Evolutionary conservation across 345 rosid species (phyloP).

Genomic region (Eucalyptus urophylla): DNA sequence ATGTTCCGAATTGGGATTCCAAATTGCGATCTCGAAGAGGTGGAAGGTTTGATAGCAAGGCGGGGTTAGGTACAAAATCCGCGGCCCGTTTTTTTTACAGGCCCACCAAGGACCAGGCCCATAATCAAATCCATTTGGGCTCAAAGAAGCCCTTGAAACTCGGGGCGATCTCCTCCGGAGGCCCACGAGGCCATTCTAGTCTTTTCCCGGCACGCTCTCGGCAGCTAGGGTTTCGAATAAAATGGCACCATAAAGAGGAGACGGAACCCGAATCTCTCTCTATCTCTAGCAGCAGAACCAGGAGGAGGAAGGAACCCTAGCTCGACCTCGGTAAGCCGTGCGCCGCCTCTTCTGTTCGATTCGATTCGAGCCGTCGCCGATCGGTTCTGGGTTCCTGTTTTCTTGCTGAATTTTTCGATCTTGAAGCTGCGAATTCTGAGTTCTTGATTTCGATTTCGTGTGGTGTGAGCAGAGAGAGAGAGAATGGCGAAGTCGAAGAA

Average conservation of each 20-base stretch:
- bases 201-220: background rate
- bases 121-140: background rate
- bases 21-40: background rate
- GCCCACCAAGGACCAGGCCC: background rate
- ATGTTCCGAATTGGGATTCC: background rate
- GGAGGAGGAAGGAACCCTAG: background rate
- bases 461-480: conserved; percentile 1
- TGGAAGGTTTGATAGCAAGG: background rate
- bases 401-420: background rate
- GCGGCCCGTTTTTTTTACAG: background rate
- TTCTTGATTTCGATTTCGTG: background rate
- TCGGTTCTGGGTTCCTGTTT: background rate
- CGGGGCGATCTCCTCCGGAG: background rate
- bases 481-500: conserved; percentile 99
- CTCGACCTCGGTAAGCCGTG: background rate
- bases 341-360: background rate
- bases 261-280: background rate
- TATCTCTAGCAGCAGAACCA: background rate
- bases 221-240: background rate
- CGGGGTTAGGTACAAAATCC: background rate
- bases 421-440: background rate
- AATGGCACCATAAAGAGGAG: background rate
- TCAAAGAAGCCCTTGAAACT: background rate
- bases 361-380: background rate
- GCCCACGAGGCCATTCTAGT: background rate